A percentile compares a stretch with the other conserved stretches of the same genome.
Conservation (phyloP, 2,329 filamentous ascomycete species). For the Acrocalymma vagum region DNA sequence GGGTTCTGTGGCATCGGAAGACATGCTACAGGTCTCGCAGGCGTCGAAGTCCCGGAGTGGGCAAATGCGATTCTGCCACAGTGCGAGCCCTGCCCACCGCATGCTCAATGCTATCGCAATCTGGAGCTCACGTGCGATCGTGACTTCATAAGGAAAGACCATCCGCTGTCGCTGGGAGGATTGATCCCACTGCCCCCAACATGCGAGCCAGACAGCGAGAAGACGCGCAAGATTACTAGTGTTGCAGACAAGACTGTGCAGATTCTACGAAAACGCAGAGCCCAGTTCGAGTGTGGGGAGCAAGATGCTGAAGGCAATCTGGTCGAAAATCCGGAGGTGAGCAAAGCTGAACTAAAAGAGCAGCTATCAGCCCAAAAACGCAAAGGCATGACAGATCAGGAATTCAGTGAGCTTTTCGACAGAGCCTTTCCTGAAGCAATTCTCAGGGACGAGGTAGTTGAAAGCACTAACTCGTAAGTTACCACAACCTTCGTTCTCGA, state of each 20-base stretch:
- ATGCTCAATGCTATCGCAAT: constrained; percentile 86
- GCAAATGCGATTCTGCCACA: constrained; percentile 75
- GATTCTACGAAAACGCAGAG: constrained; percentile 82
- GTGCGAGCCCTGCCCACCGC: constrained; percentile 88
- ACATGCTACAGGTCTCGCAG: constrained; percentile 64
- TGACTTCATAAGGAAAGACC: constrained; percentile 85
- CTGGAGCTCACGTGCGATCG: constrained; percentile 82
- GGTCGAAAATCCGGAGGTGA: constrained; percentile 71
- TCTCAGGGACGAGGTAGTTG: constrained; percentile 67
- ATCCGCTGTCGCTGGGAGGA: constrained; percentile 84
- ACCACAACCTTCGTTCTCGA: constrained; percentile 21
- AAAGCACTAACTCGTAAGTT: constrained; percentile 66
- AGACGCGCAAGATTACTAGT: constrained; percentile 83
- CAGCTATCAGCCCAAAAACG: constrained; percentile 78
- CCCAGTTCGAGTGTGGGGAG: constrained; percentile 90
- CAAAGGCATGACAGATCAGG: constrained; percentile 83
- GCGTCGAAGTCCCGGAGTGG: constrained; percentile 76
- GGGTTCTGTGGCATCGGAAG: constrained; percentile 89
- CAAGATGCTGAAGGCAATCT: constrained; percentile 69
- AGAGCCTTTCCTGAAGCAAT: constrained; percentile 77
- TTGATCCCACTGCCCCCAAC: constrained; percentile 85
- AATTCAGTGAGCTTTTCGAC: constrained; percentile 90
- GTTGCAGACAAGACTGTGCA: constrained; percentile 90
- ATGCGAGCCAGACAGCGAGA: constrained; percentile 94
- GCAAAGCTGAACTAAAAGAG: constrained; percentile 76